A percentile compares a stretch with the other conserved stretches of the same genome.
Evolutionary conservation across 805 yeast genomes (phyloP).

Genomic region (Wickerhamia fluorescens): DNA sequence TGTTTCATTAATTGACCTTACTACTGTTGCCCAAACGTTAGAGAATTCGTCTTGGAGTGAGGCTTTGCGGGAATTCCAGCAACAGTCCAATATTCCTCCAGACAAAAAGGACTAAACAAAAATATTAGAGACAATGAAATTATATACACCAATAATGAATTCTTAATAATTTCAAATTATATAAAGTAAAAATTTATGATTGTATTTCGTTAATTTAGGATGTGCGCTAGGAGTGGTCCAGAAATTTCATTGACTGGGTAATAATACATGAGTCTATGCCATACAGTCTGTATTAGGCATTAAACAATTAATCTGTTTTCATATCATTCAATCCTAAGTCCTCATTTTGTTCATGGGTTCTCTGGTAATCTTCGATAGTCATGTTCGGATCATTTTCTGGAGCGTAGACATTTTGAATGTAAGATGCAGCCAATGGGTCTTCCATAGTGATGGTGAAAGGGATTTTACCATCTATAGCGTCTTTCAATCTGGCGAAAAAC

Average conservation of each 20-base stretch:
- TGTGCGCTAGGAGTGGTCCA: too few species aligned
- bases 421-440: slow-evolving; percentile 93
- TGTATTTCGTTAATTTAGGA: too few species aligned
- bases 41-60: slow-evolving; percentile 21
- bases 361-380: slow-evolving; percentile 82
- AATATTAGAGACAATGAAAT: not conserved
- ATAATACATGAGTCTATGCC: too few species aligned
- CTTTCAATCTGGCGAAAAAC: slow-evolving; percentile 67
- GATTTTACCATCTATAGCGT: slow-evolving; percentile 74
- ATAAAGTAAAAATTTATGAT: too few species aligned
- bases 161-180: too few species aligned
- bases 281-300: too few species aligned
- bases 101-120: not conserved
- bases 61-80: slow-evolving; percentile 15
- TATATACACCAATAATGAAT: too few species aligned
- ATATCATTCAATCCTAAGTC: slow-evolving; percentile 73
- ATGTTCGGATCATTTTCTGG: slow-evolving; percentile 98
- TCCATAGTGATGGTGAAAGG: slow-evolving; percentile 83
- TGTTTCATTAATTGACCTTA: slow-evolving; percentile 13
- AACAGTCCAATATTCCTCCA: not conserved
- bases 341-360: slow-evolving; percentile 86
- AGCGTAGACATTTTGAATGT: slow-evolving; percentile 96
- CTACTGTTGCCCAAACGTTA: slow-evolving; percentile 18
- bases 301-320: too few species aligned
- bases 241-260: too few species aligned